Evolutionary conservation across 768 basidiomycete genomes (phyloP).

Genomic region (Boletus patriciae): DNA sequence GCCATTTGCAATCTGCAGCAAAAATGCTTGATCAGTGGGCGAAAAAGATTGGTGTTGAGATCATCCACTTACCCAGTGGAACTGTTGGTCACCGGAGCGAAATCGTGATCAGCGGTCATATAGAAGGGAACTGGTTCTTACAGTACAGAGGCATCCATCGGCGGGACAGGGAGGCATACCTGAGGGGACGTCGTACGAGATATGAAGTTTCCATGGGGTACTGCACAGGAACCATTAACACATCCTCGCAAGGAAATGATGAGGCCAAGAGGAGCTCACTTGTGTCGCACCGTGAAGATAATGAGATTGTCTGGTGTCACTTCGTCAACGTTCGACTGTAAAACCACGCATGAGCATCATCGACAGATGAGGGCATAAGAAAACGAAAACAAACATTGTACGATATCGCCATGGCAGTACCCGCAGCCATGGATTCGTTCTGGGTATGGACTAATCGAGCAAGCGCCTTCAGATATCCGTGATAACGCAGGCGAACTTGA

Average conservation of each 20-base stretch:
- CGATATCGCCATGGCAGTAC: constrained; percentile 9
- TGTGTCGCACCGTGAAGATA: not conserved
- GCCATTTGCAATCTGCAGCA: not conserved
- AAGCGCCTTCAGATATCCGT: not conserved
- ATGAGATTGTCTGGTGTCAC: not conserved
- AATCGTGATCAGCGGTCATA: not conserved
- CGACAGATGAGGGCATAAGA: not conserved
- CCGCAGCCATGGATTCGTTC: constrained; percentile 9
- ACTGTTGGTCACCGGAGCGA: not conserved
- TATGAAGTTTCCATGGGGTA: constrained; percentile 2
- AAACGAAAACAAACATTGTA: constrained; percentile 13
- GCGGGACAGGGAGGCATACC: constrained; percentile 6
- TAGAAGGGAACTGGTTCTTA: constrained; percentile 1
- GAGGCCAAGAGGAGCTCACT: constrained; percentile 15
- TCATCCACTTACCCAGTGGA: constrained; percentile 4
- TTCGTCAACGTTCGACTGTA: too few species aligned
- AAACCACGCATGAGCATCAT: not conserved
- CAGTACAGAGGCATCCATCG: not conserved
- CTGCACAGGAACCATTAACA: constrained; percentile 3
- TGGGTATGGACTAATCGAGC: constrained; percentile 13
- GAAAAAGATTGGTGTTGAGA: not conserved
- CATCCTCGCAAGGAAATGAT: not conserved
- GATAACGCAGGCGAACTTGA: not conserved
- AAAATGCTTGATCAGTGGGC: not conserved
- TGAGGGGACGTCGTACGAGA: constrained; percentile 4